Base-by-base conservation (phyloP, 208 protist species). In the Acanthamoeba culbertsoni region DNA sequence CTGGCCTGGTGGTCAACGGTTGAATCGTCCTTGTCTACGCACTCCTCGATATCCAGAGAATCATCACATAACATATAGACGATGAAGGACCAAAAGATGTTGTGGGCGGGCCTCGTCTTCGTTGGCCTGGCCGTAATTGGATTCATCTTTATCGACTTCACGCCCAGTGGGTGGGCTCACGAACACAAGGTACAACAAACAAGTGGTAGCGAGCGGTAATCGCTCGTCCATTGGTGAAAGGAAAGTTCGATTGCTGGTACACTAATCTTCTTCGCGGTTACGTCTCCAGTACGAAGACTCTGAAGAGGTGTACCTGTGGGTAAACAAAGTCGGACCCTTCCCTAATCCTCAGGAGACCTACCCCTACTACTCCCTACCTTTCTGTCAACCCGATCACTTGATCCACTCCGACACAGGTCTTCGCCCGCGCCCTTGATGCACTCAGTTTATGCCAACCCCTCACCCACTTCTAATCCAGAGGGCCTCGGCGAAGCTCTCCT, bases 281-380 rank as follows among this genome's bases (percentile, higher is more conserved):
- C 88, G 77, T 86, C 51, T 40, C 12, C 95, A 97, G 95, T 98
- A 98, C 79, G 77, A 94, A n/a, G 16, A 93, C 23, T 73, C 73
- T 10, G 97, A 98, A 16, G 62, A 94, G 14, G 97, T 98, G 6
- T 94, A 93, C 8, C 94, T 99, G 18, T 99, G 97, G 96, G 97
- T 97, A 53, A 98, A 98, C 95, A 99, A 98, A 93, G 97, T 99
- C 8, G 98, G 98, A 0, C 98, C 98, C 18, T 98, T 98, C 79
- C 90, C 98, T 91, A 99, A 99, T 93, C 97, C 98, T 0, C 97
- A 99, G 86, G 98, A 99, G 93, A 99, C 98, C 33, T 99, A 99
- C 95, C 31, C 93, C 33, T 99, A 98, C 84, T 97, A 98, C 93
- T 94, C 94, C 0, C 92, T 97, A 2, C 98, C 98, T 1, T 98